phyloP scores from a whole-genome alignment of 306 rosid species.

The Inga leiocalycina region DNA sequence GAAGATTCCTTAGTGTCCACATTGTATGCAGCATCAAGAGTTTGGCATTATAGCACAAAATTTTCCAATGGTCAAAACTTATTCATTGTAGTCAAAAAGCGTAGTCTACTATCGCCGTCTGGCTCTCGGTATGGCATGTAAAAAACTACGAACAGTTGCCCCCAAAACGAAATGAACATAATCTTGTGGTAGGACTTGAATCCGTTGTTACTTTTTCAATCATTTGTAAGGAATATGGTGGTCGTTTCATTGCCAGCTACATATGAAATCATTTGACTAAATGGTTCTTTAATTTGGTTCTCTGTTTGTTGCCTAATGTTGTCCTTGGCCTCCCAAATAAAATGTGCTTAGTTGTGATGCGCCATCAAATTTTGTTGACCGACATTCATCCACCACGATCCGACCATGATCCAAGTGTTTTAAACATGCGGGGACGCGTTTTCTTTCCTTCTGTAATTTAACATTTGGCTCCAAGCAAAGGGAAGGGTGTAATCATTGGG shows the following conservation, averaged over 20 bases:
- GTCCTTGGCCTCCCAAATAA: constrained; percentile 15
- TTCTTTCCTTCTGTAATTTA: not conserved
- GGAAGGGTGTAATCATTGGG: constrained; percentile 15
- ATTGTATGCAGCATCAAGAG: constrained; percentile 22
- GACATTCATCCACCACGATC: constrained; percentile 11
- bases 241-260: constrained; percentile 23
- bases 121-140: not conserved
- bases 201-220: constrained; percentile 30
- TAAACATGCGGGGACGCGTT: constrained; percentile 2
- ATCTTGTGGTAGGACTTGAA: not conserved
- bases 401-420: constrained; percentile 31
- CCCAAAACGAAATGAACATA: not conserved
- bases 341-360: constrained; percentile 18
- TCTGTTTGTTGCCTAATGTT: not conserved
- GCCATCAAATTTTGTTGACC: constrained; percentile 30
- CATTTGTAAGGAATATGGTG: constrained; percentile 21
- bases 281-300: constrained; percentile 10
- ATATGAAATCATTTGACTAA: constrained; percentile 7
- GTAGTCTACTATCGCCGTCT: not conserved
- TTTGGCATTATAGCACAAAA: not conserved
- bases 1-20: constrained; percentile 33
- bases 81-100: not conserved
- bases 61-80: not conserved
- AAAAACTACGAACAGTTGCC: not conserved
- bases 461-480: not conserved